Percentiles rank a stretch among this genome's conserved stretches.
These are phyloP conservation scores for Rosellinia necatrix DNA, from an alignment of 2,329 filamentous ascomycete species.

Conservation along the genomic window DNA sequence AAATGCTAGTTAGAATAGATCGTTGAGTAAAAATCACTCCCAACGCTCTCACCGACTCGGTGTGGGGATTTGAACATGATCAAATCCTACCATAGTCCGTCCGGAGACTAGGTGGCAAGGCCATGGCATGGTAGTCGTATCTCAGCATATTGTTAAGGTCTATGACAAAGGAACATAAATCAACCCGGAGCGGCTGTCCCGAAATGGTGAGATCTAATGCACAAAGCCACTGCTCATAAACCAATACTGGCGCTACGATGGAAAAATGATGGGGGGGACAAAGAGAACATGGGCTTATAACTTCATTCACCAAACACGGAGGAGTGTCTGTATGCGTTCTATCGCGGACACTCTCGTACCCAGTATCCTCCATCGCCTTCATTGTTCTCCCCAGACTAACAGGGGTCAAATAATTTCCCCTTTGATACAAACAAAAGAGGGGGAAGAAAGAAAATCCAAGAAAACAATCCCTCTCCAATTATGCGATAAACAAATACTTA, in stretches of 20 bases:
- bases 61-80: neutral
- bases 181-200: neutral
- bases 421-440: conserved; percentile 28
- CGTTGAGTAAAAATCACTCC: neutral
- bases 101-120: neutral
- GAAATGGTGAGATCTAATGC: neutral
- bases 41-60: neutral
- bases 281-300: conserved; percentile 14
- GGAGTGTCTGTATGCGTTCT: conserved; percentile 16
- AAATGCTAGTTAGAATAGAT: neutral
- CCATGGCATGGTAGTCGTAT: neutral
- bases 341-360: conserved; percentile 5
- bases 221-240: conserved; percentile 9
- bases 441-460: conserved; percentile 9
- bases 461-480: conserved; percentile 24
- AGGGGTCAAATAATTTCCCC: conserved; percentile 5
- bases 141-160: conserved; percentile 4
- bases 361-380: conserved; percentile 14
- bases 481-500: conserved; percentile 27
- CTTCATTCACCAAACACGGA: conserved; percentile 10
- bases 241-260: neutral
- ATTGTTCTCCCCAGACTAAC: conserved; percentile 22
- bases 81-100: too few species aligned
- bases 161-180: conserved; percentile 11
- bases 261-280: conserved; percentile 14